Evolutionary conservation across 805 yeast genomes (phyloP), one percentile per base, ranked within the genome.

Genomic region (Candida ponderosae): DNA sequence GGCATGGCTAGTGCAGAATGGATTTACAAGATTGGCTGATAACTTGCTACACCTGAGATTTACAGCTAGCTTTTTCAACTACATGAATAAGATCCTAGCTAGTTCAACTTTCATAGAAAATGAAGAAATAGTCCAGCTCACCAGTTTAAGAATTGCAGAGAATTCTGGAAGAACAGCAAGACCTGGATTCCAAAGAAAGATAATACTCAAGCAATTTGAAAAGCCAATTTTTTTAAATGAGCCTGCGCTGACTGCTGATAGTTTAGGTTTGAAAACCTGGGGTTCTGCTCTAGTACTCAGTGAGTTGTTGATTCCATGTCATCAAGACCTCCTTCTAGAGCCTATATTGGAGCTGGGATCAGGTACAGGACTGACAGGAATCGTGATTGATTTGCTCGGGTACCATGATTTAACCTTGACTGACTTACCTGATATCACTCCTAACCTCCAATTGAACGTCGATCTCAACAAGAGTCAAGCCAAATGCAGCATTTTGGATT

Each of bases 201-300:
- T 90, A 24, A 57, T 61, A 9, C 56, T 85, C 3, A 61, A 63
- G 0, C 58, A 60, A 5, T 50, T 71, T 18, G 42, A 47, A 0
- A 47, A 46, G 1, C 41, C 49, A 2, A 56, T 59, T 4, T 42
- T 48, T 18, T 57, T 90, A 21, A 68, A 69, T 40, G 98, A 90
- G 51, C 97, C 97, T 0, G 77, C 95, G 0, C 62, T 90, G 42
- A 85, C 96, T 0, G 74, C 77, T 29, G 98, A 93, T 57, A 83
- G 81, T 43, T 62, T 93, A 18, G 98, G 98, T 0, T 67, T 87
- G 55, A 87, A 90, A 44, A 90, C 98, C 0, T 90, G 98, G 98
- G 98, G 97, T 0, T 83, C 97, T 0, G 77, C 97, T 0, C 60
- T 83, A 19, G 69, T 86, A 6, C 60, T 93, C 18, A 71, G 93